Conservation (phyloP, 2,329 filamentous ascomycete species). For the Mollisia scopiformis region DNA sequence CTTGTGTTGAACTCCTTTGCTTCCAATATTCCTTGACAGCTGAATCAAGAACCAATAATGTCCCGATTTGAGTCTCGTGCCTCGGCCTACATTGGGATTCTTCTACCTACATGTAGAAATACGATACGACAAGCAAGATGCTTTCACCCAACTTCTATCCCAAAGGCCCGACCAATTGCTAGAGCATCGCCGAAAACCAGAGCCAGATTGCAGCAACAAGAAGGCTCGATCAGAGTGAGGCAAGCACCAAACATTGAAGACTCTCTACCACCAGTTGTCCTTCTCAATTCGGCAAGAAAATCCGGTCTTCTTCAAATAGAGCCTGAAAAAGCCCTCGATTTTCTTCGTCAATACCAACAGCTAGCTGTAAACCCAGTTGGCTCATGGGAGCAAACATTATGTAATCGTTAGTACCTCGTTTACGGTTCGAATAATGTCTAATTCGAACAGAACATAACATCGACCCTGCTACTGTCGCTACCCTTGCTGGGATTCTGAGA, state of each 20-base stretch:
- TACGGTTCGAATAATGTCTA: background rate
- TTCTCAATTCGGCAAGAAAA: conserved; percentile 28
- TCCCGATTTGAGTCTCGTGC: background rate
- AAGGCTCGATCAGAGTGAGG: background rate
- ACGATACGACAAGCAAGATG: background rate
- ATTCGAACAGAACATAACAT: conserved; percentile 27
- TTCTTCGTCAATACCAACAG: conserved; percentile 26
- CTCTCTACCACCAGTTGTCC: conserved; percentile 25
- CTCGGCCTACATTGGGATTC: background rate
- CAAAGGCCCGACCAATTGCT: conserved; percentile 1
- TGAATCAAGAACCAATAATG: background rate
- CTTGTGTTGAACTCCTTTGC: background rate
- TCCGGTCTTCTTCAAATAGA: conserved; percentile 29
- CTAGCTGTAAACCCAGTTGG: background rate
- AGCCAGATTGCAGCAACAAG: background rate
- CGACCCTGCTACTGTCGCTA: conserved; percentile 23
- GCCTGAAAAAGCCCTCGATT: conserved; percentile 26
- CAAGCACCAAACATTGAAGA: conserved; percentile 17
- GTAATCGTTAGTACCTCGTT: conserved; percentile 19
- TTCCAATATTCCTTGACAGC: background rate
- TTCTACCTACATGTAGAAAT: background rate
- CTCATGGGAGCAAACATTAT: conserved; percentile 27
- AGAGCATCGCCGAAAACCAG: conserved; percentile 3
- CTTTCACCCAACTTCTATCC: conserved; percentile 5
- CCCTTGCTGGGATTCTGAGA: conserved; percentile 30